phyloP scores from a whole-genome alignment of 768 basidiomycete species.

The Heimioporus sp. region DNA sequence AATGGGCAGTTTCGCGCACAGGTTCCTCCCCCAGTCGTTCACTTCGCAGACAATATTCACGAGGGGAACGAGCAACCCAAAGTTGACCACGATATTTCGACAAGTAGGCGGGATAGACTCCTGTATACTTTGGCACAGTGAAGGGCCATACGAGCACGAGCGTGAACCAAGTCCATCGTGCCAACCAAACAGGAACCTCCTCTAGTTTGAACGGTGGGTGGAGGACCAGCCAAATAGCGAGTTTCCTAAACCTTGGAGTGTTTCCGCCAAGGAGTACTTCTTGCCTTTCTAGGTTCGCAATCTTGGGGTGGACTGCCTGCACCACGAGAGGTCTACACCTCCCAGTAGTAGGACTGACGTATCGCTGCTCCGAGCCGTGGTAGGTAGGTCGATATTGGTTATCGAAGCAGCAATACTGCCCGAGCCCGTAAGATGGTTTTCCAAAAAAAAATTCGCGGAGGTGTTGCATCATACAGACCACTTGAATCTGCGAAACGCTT shows the following conservation, averaged over 20 bases:
- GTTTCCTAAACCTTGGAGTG: constrained; percentile 1
- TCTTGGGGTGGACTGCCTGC: constrained; percentile 21
- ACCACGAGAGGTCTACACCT: constrained; percentile 22
- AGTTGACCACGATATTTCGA: constrained; percentile 23
- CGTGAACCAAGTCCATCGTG: constrained; percentile 17
- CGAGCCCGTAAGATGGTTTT: neutral
- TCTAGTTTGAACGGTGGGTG: neutral
- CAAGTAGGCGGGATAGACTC: constrained; percentile 16
- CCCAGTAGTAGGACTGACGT: constrained; percentile 22
- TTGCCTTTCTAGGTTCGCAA: neutral
- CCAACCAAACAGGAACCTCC: constrained; percentile 7
- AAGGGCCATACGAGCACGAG: constrained; percentile 17
- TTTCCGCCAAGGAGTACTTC: constrained; percentile 1
- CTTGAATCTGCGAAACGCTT: constrained; percentile 1
- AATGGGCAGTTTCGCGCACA: constrained; percentile 9
- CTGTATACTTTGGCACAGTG: neutral
- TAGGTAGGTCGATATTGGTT: constrained; percentile 13
- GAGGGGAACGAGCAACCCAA: constrained; percentile 21
- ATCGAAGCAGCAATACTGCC: constrained; percentile 9
- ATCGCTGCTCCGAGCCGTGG: constrained; percentile 17
- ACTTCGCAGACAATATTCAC: constrained; percentile 20
- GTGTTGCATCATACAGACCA: neutral
- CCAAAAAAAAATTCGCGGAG: neutral
- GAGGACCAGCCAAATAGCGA: constrained; percentile 16
- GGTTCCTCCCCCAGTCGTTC: constrained; percentile 1